These are phyloP conservation scores for Bondarzewia mesenterica DNA, from an alignment of 1,284 basidiomycete species.

Conservation along the genomic window DNA sequence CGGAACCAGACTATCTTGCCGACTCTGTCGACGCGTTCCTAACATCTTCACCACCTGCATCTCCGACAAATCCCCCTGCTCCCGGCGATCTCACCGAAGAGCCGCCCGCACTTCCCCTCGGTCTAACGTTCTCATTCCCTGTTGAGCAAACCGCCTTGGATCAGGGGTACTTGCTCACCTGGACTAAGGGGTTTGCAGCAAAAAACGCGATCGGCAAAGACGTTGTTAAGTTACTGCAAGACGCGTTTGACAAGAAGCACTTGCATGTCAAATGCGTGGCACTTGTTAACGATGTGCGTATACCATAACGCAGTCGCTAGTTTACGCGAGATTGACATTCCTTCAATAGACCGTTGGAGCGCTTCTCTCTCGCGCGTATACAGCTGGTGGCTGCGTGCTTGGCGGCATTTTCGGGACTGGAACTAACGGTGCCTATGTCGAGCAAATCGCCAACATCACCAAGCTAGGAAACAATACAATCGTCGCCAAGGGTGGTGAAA, in stretches of 20 bases:
- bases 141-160: slow-evolving; percentile 94
- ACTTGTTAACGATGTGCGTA: slow-evolving; percentile 88
- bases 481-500: slow-evolving; percentile 57
- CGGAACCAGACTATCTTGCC: slow-evolving; percentile 82
- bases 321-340: slow-evolving; percentile 4
- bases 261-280: slow-evolving; percentile 92
- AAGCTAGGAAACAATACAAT: slow-evolving; percentile 68
- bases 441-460: slow-evolving; percentile 76
- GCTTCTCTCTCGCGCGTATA: slow-evolving; percentile 87
- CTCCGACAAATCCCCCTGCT: slow-evolving; percentile 26
- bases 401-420: slow-evolving; percentile 96
- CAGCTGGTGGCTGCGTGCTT: slow-evolving; percentile 80
- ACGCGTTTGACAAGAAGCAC: slow-evolving; percentile 89
- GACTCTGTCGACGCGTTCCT: slow-evolving; percentile 93
- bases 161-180: slow-evolving; percentile 84
- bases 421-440: slow-evolving; percentile 96
- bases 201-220: slow-evolving; percentile 91
- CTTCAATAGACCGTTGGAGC: slow-evolving; percentile 81
- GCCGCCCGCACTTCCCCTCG: slow-evolving; percentile 62
- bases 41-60: slow-evolving; percentile 41
- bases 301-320: slow-evolving; percentile 4
- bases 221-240: slow-evolving; percentile 86
- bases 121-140: slow-evolving; percentile 94
- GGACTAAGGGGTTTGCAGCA: slow-evolving; percentile 95
- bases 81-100: slow-evolving; percentile 14